phyloP scores from a whole-genome alignment of 441 rosid species.

The Kokia cookei region DNA sequence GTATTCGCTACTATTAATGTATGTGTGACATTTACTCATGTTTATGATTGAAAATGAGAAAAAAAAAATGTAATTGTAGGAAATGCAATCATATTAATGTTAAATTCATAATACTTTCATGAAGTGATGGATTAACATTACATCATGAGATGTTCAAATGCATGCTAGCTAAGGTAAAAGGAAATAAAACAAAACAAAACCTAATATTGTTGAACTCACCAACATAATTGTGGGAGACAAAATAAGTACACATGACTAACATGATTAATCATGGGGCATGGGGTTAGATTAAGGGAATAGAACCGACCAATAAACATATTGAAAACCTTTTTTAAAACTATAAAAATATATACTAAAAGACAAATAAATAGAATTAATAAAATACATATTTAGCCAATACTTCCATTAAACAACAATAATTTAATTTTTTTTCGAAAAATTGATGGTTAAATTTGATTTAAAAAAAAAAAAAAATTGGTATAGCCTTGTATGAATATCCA shows the following conservation, averaged over 20 bases:
- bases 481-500: background rate
- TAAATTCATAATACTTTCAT: background rate
- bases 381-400: background rate
- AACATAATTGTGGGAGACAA: slow-evolving; percentile 29
- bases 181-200: background rate
- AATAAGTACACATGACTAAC: slow-evolving; percentile 17
- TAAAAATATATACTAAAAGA: background rate
- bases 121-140: background rate
- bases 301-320: slow-evolving; percentile 16
- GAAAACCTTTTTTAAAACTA: background rate
- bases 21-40: background rate
- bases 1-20: background rate
- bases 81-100: background rate
- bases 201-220: background rate
- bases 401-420: too few relatives aligned
- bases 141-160: background rate
- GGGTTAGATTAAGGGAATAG: slow-evolving; percentile 7
- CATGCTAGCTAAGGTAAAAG: background rate
- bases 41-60: background rate
- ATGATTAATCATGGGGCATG: slow-evolving; percentile 38
- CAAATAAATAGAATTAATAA: background rate
- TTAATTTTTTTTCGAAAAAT: too few relatives aligned
- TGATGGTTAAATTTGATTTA: too few relatives aligned
- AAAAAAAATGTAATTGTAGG: background rate
- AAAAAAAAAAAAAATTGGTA: too few relatives aligned